Evolutionary conservation across 306 rosid species (phyloP).

Genomic region (Trichosanthes truncata): DNA sequence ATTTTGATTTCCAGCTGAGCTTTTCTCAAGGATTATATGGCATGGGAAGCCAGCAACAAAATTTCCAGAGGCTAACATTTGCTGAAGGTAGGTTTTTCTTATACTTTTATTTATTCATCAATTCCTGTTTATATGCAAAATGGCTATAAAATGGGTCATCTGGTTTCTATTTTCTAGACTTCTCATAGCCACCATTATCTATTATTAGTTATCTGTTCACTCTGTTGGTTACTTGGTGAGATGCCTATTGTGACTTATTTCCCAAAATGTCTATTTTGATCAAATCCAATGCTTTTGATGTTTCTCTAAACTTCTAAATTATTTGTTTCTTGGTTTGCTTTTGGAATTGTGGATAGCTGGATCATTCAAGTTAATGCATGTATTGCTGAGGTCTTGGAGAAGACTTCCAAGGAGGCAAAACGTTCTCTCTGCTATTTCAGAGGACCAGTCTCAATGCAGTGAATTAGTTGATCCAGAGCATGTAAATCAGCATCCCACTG

Average conservation of each 20-base stretch:
- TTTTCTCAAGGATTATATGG: constrained; percentile 33
- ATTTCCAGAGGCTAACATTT: constrained; percentile 32
- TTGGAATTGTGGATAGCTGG: constrained; percentile 27
- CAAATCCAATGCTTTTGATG: background rate
- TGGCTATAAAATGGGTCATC: background rate
- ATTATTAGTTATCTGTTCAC: background rate
- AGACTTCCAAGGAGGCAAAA: constrained; percentile 32
- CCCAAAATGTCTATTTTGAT: background rate
- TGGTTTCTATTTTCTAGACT: background rate
- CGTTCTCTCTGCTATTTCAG: constrained; percentile 54
- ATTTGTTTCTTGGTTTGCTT: constrained; percentile 8
- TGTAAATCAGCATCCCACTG: constrained; percentile 20
- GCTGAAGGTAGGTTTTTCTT: constrained; percentile 43
- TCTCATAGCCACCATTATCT: background rate
- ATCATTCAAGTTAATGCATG: constrained; percentile 36
- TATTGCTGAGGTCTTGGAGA: constrained; percentile 27
- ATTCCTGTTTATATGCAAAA: background rate
- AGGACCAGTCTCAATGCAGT: constrained; percentile 38
- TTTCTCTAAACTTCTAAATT: background rate
- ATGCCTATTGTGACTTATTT: background rate
- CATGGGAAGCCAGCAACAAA: constrained; percentile 30
- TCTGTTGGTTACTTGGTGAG: background rate
- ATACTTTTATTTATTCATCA: background rate
- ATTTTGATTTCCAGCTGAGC: constrained; percentile 46
- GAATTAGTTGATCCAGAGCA: constrained; percentile 37